These are phyloP conservation scores for Alternaria gansuensis DNA, from an alignment of 2,329 filamentous ascomycete species.

Conservation along the genomic window DNA sequence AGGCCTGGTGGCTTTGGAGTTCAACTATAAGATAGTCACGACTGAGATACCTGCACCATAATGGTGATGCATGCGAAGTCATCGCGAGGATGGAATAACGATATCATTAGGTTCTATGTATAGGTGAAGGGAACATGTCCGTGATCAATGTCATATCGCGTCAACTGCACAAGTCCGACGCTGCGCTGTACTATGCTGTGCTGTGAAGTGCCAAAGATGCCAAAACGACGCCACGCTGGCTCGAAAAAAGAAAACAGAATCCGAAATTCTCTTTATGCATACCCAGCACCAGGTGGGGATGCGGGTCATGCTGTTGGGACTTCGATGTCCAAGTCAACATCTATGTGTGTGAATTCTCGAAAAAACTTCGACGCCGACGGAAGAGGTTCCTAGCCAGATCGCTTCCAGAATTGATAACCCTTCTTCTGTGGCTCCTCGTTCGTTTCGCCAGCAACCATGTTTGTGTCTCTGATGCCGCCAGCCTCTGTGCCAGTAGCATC, in stretches of 20 bases:
- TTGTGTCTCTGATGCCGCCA: conserved; percentile 15
- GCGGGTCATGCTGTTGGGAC: conserved; percentile 1
- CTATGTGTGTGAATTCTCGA: conserved; percentile 2
- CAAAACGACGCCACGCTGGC: conserved; percentile 31
- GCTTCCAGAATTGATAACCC: conserved; percentile 31
- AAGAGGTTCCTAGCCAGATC: conserved; percentile 18
- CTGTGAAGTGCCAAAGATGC: conserved; percentile 5
- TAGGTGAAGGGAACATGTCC: conserved; percentile 1
- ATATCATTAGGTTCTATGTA: conserved; percentile 13
- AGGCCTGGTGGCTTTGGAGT: not conserved
- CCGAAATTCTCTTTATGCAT: conserved; percentile 1
- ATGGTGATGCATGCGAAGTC: not conserved
- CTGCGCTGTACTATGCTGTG: conserved; percentile 12
- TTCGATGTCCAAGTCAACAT: not conserved
- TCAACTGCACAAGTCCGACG: conserved; percentile 6
- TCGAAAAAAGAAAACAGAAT: conserved; percentile 8
- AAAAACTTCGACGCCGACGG: not conserved
- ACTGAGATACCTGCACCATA: not conserved
- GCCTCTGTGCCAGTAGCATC: conserved; percentile 17
- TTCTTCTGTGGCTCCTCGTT: conserved; percentile 19
- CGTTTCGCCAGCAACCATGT: conserved; percentile 11
- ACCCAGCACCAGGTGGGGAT: not conserved
- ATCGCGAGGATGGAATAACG: not conserved
- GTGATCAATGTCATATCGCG: conserved; percentile 13
- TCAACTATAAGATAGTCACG: not conserved